These are phyloP conservation scores for Eucalyptus cloeziana DNA, from an alignment of 345 rosid species.

Conservation along the genomic window DNA sequence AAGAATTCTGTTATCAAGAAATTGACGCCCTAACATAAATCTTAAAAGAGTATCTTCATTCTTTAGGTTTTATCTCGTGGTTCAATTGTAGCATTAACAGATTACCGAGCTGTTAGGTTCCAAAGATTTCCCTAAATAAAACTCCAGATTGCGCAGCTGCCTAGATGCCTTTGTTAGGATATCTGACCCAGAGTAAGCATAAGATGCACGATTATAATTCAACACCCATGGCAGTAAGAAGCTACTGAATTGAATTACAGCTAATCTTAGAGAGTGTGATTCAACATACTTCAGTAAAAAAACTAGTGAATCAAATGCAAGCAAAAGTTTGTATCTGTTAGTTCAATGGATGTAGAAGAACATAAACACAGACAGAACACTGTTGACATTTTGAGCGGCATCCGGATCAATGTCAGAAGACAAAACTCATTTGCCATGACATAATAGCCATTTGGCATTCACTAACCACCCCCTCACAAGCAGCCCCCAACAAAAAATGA, in stretches of 20 bases:
- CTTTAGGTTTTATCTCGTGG: not conserved
- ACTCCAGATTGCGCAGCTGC: not conserved
- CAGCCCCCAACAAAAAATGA: not conserved
- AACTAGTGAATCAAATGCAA: not conserved
- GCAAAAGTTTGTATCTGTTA: not conserved
- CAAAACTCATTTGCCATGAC: not conserved
- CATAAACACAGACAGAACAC: not conserved
- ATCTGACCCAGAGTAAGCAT: not conserved
- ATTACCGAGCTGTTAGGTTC: not conserved
- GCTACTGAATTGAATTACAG: not conserved
- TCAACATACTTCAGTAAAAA: not conserved
- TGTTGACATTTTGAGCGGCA: not conserved
- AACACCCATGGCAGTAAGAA: not conserved
- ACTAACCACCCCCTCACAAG: not conserved
- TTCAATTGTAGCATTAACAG: not conserved
- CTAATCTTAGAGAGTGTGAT: not conserved
- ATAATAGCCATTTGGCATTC: not conserved
- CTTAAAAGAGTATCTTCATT: not conserved
- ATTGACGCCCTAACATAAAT: not conserved
- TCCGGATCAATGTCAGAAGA: not conserved
- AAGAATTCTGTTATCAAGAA: not conserved
- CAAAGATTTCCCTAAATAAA: not conserved
- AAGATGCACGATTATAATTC: not conserved
- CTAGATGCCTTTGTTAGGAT: not conserved
- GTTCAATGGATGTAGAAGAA: not conserved